phyloP scores from a whole-genome alignment of 2,329 filamentous ascomycete genomes.

The Pseudocercospora crystallina region DNA sequence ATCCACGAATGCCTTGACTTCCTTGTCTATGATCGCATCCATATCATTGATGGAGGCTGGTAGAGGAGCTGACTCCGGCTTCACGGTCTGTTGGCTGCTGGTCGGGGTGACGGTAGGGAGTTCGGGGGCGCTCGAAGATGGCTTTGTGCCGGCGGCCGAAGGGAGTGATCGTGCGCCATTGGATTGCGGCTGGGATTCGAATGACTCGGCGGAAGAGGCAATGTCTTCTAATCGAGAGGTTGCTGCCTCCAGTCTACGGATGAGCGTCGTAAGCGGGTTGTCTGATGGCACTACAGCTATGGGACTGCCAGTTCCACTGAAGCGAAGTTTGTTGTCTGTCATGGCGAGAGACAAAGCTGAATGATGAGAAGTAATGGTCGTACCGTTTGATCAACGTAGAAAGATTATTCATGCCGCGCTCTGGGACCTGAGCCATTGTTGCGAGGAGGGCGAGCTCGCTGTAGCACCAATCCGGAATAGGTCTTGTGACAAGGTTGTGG shows the following conservation, averaged over 20 bases:
- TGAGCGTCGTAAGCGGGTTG: conserved; percentile 50
- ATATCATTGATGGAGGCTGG: conserved; percentile 85
- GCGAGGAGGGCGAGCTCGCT: no score
- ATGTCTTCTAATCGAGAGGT: conserved; percentile 97
- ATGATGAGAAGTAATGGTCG: conserved; percentile 7
- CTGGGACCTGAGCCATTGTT: conserved; percentile 10
- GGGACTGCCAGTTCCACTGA: conserved; percentile 14
- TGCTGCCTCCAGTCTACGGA: conserved; percentile 85
- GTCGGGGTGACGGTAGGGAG: conserved; percentile 24
- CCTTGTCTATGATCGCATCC: conserved; percentile 70
- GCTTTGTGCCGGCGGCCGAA: conserved; percentile 15
- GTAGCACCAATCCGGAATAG: no score
- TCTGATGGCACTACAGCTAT: conserved; percentile 25
- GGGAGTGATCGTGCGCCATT: conserved; percentile 17
- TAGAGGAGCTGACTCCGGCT: conserved; percentile 49
- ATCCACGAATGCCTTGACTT: conserved; percentile 75
- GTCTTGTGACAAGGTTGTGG: no score
- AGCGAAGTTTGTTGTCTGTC: conserved; percentile 17
- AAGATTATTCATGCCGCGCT: conserved; percentile 85
- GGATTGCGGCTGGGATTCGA: conserved; percentile 44
- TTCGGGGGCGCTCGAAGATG: conserved; percentile 36
- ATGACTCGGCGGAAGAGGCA: conserved; percentile 66
- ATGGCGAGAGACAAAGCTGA: conserved; percentile 2
- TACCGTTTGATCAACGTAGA: conserved; percentile 98
- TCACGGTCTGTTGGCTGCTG: conserved; percentile 30